Base-by-base conservation (phyloP, 306 rosid genomes). In the Mimosa bimucronata region DNA sequence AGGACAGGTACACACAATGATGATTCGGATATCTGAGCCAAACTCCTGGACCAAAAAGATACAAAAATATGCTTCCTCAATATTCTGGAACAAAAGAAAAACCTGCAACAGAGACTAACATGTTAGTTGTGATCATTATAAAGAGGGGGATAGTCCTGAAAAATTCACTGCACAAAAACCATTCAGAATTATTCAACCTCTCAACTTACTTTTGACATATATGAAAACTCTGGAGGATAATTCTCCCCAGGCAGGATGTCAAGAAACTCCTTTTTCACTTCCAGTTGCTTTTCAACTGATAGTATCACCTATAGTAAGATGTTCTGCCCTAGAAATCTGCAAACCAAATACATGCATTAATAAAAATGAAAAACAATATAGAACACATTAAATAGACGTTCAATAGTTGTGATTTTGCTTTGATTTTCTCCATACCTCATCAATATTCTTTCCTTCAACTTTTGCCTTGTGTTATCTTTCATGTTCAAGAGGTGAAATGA, bases 31-130 rank as follows among this genome's bases (percentile, higher is more conserved):
- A 28, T 89, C 90, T 10, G 94, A 85, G 29, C 97, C 92, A 58
- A 84, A 93, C 81, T 93, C 97, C 31, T 91, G 94, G 50, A 84
- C 91, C 29, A 88, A 89, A 89, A 88, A 92, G 58, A 93, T 77
- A 80, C 94, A 92, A 34, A 92, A 79, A 45, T 91, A 97, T 38
- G 78, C 90, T 18, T 92, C 97, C 53, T 85, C 94, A 69, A 91
- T 89, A 82, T 85, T 74, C 78, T 92, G 97, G 88, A 91, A 93
- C 83, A 91, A 73, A 79, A 92, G 88, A 83, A 90, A 84, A 34
- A 82, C 90, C 92, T 90, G 82, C 77, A 88, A 82, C 73, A 71
- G 38, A 57, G 41, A 42, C 50, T 23, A 67, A 16, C 37, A 12
- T 45, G 65, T 41, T 31, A 75, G 23, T 55, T 42, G n/a, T 15